Percentiles rank a stretch among this genome's conserved stretches.
Evolutionary conservation across 2,329 filamentous ascomycete species (phyloP).

Genomic region (Ceratocystis smalleyi): DNA sequence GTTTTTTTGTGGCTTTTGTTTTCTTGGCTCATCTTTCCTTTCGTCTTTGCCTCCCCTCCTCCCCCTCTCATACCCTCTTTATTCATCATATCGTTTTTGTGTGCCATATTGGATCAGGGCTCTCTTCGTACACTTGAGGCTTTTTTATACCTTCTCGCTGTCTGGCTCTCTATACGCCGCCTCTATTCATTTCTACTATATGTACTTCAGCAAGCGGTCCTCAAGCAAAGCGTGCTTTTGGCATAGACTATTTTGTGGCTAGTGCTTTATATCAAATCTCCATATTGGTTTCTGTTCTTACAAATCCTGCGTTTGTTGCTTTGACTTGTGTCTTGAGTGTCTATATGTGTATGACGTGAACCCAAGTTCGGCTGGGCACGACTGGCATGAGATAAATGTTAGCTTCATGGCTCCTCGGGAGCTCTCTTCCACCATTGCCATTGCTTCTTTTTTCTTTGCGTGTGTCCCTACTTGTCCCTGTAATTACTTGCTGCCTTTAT

Average conservation of each 20-base stretch:
- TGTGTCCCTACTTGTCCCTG: not conserved
- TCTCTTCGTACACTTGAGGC: not conserved
- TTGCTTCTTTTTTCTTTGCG: not conserved
- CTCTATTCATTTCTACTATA: not conserved
- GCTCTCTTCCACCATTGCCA: no score
- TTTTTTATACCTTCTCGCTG: not conserved
- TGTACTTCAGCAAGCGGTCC: not conserved
- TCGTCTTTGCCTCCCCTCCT: not conserved
- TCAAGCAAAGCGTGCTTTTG: no score
- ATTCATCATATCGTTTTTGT: not conserved
- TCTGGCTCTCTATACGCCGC: not conserved
- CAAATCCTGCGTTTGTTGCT: not conserved
- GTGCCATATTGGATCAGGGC: not conserved
- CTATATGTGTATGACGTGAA: not conserved
- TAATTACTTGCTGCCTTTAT: not conserved
- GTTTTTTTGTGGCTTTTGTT: constrained; percentile 6
- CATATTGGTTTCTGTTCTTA: not conserved
- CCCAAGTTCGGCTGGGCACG: no score
- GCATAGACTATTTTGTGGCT: no score
- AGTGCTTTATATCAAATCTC: not conserved
- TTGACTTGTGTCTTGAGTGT: not conserved
- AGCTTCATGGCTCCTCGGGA: no score
- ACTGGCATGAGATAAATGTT: no score
- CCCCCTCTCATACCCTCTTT: not conserved
- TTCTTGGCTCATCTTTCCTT: not conserved